A percentile compares a stretch with the other conserved stretches of the same genome.
Conservation (phyloP, 352 stramenopile species). For the Blastocystis sp. region DNA sequence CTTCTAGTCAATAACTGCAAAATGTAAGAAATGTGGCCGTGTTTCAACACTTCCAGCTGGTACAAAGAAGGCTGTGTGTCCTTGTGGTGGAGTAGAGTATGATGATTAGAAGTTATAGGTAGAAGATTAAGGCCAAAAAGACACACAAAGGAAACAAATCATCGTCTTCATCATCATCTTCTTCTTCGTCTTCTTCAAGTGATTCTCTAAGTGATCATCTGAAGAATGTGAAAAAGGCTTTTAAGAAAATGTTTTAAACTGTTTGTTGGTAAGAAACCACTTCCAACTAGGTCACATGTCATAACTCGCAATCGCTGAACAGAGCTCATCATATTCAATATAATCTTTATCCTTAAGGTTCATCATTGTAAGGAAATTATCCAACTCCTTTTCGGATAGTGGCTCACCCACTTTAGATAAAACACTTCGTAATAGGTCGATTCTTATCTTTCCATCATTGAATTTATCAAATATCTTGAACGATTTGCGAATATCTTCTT, state of each 20-base stretch:
- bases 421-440: slow-evolving; percentile 8
- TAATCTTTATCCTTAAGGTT: not conserved
- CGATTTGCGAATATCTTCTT: not conserved
- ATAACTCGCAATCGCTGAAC: not conserved
- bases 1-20: not conserved
- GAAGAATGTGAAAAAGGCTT: too few species aligned
- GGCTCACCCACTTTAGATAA: not conserved
- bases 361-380: slow-evolving; percentile 11
- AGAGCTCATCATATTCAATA: slow-evolving; percentile 2
- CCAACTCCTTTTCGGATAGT: not conserved
- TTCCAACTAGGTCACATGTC: not conserved
- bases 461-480: slow-evolving; percentile 34
- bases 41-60: not conserved
- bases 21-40: not conserved
- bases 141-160: not conserved
- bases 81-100: not conserved
- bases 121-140: not conserved
- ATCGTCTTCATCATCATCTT: too few species aligned
- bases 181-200: not conserved
- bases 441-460: slow-evolving; percentile 14
- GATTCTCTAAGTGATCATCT: too few species aligned
- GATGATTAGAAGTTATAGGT: not conserved
- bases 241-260: not conserved
- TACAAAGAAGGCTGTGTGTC: not conserved
- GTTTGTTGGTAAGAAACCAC: not conserved